Percentiles rank a stretch among this genome's conserved stretches.
Evolutionary conservation across 805 yeast genomes (phyloP).

Genomic region (Yarrowia deformans): DNA sequence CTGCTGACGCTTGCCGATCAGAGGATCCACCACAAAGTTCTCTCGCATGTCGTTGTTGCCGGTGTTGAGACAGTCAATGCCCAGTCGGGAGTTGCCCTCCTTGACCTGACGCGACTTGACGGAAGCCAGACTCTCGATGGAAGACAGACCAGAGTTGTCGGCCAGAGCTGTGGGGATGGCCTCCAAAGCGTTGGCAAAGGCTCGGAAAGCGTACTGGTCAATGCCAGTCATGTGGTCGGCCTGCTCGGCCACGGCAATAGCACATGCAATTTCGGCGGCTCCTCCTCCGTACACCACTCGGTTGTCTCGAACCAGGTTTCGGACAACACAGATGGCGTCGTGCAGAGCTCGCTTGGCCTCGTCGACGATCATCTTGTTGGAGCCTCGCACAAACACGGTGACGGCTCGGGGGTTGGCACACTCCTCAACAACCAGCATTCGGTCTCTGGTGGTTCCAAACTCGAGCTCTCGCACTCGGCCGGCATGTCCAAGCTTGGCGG

Average conservation of each 20-base stretch:
- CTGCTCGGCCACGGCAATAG: constrained; percentile 86
- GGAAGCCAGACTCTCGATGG: constrained; percentile 85
- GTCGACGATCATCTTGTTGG: constrained; percentile 96
- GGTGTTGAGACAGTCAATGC: constrained; percentile 92
- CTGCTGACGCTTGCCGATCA: constrained; percentile 97
- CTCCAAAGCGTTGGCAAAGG: constrained; percentile 90
- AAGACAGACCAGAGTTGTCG: constrained; percentile 94
- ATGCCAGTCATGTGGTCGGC: constrained; percentile 95
- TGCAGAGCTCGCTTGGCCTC: constrained; percentile 96
- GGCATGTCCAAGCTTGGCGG: constrained; percentile 86
- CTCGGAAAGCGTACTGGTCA: constrained; percentile 97
- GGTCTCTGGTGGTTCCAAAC: constrained; percentile 95
- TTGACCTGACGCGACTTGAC: constrained; percentile 85
- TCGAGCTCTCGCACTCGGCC: constrained; percentile 85
- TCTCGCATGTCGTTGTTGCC: constrained; percentile 94
- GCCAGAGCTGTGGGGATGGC: constrained; percentile 93
- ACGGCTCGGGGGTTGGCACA: constrained; percentile 87
- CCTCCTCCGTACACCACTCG: constrained; percentile 99
- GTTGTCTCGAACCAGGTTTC: constrained; percentile 89
- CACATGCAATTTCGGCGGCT: constrained; percentile 94
- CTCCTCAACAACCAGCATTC: constrained; percentile 93
- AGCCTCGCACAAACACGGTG: constrained; percentile 92
- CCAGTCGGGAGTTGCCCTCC: constrained; percentile 73
- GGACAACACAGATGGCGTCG: constrained; percentile 95
- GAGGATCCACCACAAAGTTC: constrained; percentile 93